phyloP scores from a whole-genome alignment of 768 basidiomycete genomes.

The Russula griseocarnosa region DNA sequence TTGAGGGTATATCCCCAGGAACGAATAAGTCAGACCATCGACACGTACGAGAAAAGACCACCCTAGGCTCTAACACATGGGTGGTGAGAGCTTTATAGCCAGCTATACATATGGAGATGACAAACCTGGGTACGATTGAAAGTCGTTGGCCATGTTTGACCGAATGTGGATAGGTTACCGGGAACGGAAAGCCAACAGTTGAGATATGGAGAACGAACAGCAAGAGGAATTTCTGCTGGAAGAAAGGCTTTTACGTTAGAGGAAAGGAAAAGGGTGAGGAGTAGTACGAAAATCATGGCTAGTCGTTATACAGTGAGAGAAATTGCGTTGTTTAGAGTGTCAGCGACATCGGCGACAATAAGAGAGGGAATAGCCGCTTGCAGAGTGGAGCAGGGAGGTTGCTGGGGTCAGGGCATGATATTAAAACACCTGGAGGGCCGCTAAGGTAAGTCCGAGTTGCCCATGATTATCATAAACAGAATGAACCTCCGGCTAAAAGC shows the following conservation, averaged over 20 bases:
- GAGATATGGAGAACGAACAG: slow-evolving; percentile 33
- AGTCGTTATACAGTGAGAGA: background rate
- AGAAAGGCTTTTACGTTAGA: background rate
- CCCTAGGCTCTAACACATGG: slow-evolving; percentile 12
- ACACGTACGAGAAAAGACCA: slow-evolving; percentile 19
- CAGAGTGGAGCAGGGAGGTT: background rate
- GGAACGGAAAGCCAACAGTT: too few relatives aligned
- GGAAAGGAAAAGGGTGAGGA: background rate
- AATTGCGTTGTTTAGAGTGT: background rate
- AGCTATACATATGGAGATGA: background rate
- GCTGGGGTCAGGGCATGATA: too few relatives aligned
- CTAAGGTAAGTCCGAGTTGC: too few relatives aligned
- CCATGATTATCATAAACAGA: too few relatives aligned
- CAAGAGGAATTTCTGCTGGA: slow-evolving; percentile 30
- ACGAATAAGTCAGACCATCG: slow-evolving; percentile 25
- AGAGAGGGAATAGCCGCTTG: background rate
- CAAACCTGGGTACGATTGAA: background rate
- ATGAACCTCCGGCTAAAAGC: too few relatives aligned
- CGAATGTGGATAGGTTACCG: too few relatives aligned
- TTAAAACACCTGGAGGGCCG: too few relatives aligned
- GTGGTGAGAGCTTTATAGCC: background rate
- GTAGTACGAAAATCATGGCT: background rate
- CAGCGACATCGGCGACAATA: too few relatives aligned
- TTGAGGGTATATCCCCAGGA: slow-evolving; percentile 14
- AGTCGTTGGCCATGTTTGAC: slow-evolving; percentile 27